Conservation (phyloP, 257 asterid genomes). For the Eucommia ulmoides region DNA sequence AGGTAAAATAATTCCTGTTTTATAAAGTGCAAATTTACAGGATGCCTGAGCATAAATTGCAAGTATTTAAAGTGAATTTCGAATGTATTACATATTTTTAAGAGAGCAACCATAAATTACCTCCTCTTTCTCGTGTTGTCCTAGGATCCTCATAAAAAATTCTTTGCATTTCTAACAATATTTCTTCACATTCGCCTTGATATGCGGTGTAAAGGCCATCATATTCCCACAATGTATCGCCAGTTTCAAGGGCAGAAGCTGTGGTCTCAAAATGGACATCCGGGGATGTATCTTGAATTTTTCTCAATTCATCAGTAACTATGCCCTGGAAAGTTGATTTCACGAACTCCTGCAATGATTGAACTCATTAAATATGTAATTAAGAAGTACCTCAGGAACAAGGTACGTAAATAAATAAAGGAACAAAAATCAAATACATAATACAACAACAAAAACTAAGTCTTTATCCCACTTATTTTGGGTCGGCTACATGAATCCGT, state of each 20-base stretch:
- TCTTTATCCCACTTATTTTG: background rate
- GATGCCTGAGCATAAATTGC: background rate
- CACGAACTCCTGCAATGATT: slow-evolving; percentile 41
- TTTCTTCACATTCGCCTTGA: slow-evolving; percentile 79
- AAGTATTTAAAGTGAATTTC: too few species aligned
- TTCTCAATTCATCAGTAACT: slow-evolving; percentile 65
- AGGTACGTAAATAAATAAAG: background rate
- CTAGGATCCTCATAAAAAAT: slow-evolving; percentile 78
- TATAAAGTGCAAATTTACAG: background rate
- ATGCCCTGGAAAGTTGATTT: slow-evolving; percentile 55
- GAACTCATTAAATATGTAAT: background rate
- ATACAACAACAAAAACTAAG: background rate
- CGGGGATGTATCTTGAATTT: slow-evolving; percentile 36
- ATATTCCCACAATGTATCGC: slow-evolving; percentile 86
- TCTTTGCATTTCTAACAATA: slow-evolving; percentile 74
- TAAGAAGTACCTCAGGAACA: background rate
- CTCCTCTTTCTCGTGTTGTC: slow-evolving; percentile 32
- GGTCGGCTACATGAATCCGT: background rate
- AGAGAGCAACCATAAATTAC: slow-evolving; percentile 14
- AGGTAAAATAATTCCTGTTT: too few species aligned
- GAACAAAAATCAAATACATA: background rate
- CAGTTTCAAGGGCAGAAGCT: slow-evolving; percentile 14
- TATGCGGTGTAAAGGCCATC: slow-evolving; percentile 55
- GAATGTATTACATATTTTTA: background rate
- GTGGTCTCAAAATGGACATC: slow-evolving; percentile 18